Evolutionary conservation across 441 rosid species (phyloP).

Genomic region (Brassica hybrid): DNA sequence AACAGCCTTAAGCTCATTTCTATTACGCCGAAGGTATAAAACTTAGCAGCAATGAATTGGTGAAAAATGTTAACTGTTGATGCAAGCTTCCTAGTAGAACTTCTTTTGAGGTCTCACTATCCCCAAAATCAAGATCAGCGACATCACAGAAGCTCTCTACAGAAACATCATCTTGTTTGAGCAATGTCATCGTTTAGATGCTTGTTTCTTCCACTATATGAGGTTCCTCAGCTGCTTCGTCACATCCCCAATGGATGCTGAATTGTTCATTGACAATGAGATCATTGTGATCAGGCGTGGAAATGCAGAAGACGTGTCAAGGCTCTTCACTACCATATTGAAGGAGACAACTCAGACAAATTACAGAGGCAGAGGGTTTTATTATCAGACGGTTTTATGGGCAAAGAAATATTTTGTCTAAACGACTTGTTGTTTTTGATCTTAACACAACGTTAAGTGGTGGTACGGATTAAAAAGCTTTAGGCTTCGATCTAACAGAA

Average conservation of each 20-base stretch:
- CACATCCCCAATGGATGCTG: slow-evolving; percentile 1
- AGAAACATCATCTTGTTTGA: slow-evolving; percentile 7
- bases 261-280: background rate
- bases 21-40: background rate
- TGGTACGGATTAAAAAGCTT: too few relatives aligned
- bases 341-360: background rate
- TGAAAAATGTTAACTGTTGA: background rate
- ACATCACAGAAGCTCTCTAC: background rate
- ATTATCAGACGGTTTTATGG: background rate
- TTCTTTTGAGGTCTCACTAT: background rate
- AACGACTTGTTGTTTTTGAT: too few relatives aligned
- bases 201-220: background rate
- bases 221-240: background rate
- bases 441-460: too few relatives aligned
- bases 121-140: slow-evolving; percentile 1
- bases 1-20: background rate
- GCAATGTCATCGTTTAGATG: slow-evolving; percentile 7
- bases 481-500: too few relatives aligned
- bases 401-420: too few relatives aligned
- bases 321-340: background rate
- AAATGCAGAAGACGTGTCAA: background rate
- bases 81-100: background rate
- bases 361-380: slow-evolving; percentile 9
- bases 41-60: background rate
- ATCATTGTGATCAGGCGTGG: background rate